Conservation (phyloP, 192 early-diverging fungal genomes). For the Coemansia sp. region DNA sequence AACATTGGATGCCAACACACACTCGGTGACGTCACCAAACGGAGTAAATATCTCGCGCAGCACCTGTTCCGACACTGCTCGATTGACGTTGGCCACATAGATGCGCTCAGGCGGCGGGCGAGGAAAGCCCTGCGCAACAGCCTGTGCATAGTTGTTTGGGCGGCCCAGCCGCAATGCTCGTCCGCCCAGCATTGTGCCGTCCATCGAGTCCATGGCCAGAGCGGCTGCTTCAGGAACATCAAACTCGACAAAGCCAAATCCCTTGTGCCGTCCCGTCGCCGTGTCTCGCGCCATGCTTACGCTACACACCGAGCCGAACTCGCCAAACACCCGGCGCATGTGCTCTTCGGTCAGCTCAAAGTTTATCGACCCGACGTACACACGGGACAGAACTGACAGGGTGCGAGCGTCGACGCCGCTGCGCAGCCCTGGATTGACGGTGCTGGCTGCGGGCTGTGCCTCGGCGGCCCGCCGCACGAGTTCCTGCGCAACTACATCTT, state of each 20-base stretch:
- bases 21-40: slow-evolving; percentile 75
- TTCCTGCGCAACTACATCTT: slow-evolving; percentile 34
- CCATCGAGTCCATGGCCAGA: slow-evolving; percentile 76
- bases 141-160: slow-evolving; percentile 77
- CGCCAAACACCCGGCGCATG: slow-evolving; percentile 71
- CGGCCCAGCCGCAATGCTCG: slow-evolving; percentile 78
- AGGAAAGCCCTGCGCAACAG: slow-evolving; percentile 62
- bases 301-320: slow-evolving; percentile 75
- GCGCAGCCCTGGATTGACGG: slow-evolving; percentile 41
- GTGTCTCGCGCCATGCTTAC: slow-evolving; percentile 82
- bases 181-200: slow-evolving; percentile 81
- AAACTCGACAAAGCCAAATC: slow-evolving; percentile 88
- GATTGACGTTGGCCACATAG: slow-evolving; percentile 84
- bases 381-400: slow-evolving; percentile 54
- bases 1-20: slow-evolving; percentile 68
- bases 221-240: slow-evolving; percentile 82
- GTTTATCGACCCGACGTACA: slow-evolving; percentile 85
- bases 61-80: slow-evolving; percentile 70
- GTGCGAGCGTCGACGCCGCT: slow-evolving; percentile 46
- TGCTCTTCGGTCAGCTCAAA: slow-evolving; percentile 83
- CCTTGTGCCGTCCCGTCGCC: slow-evolving; percentile 72
- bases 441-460: slow-evolving; percentile 14
- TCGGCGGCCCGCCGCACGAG: slow-evolving; percentile 25
- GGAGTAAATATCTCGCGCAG: slow-evolving; percentile 77
- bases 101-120: slow-evolving; percentile 65